Evolutionary conservation across 345 rosid genomes (phyloP).

Genomic region (Alliaria petiolata): DNA sequence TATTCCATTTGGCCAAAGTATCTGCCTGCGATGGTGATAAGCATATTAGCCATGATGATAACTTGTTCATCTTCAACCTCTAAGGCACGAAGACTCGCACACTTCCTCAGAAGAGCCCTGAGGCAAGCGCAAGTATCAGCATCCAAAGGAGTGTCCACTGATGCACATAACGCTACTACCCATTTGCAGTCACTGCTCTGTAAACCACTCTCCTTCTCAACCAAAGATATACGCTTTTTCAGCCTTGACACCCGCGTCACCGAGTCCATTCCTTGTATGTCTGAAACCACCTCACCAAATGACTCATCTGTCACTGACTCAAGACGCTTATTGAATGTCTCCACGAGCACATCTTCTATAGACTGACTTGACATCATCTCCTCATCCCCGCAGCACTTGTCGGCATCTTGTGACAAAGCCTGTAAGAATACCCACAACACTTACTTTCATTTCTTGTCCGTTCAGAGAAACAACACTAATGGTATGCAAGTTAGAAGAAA

Average conservation of each 20-base stretch:
- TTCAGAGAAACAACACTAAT: background rate
- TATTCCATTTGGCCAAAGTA: constrained; percentile 72
- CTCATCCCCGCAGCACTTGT: constrained; percentile 16
- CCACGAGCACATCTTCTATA: constrained; percentile 24
- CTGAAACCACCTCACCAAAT: constrained; percentile 31
- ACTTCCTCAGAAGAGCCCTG: constrained; percentile 64
- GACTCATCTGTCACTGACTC: constrained; percentile 12
- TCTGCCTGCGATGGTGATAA: constrained; percentile 70
- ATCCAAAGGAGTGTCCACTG: constrained; percentile 68
- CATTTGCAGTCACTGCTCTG: constrained; percentile 53
- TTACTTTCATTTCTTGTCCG: background rate
- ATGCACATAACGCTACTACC: constrained; percentile 75
- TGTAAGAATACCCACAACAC: constrained; percentile 21
- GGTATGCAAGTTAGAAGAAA: background rate
- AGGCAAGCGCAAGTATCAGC: constrained; percentile 68
- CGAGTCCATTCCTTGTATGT: constrained; percentile 57
- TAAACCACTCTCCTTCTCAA: constrained; percentile 40
- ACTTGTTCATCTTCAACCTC: constrained; percentile 65
- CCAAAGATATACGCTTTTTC: constrained; percentile 49
- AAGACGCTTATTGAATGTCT: constrained; percentile 29
- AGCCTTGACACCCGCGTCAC: constrained; percentile 65
- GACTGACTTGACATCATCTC: constrained; percentile 19
- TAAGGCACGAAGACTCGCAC: constrained; percentile 63
- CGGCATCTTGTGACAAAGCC: constrained; percentile 39
- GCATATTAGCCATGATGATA: constrained; percentile 57